Evolutionary conservation across 768 basidiomycete genomes (phyloP), one percentile per base, ranked within the genome.

Genomic region (Boletus insuetus): DNA sequence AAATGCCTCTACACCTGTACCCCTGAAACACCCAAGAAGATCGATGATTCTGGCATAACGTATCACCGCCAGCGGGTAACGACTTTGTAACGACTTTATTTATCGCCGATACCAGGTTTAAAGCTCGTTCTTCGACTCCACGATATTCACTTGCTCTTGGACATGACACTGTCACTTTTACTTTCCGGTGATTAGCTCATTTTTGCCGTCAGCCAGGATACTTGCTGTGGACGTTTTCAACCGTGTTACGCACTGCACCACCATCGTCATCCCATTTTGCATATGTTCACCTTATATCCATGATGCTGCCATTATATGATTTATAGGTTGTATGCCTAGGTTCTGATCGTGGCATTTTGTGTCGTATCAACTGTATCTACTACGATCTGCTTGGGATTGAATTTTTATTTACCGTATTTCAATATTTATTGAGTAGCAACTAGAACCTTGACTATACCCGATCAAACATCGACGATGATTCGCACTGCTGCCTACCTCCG

Each of bases 1-100:
- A 71, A 86, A 86, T 58, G 65, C 80, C 46, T 62, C 64, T 19
- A 67, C 61, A 51, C 69, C 69, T 35, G 51, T 44, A 40, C 46
- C 64, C 6, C n/a, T 35, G 46, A 66, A 58, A 45, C 44, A 47
- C 11, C 47, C 48, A 11, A 61, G 64, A 52, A 62, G 67, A 60
- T 42, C 35, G 8, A 55, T 57, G 46, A 39, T 59, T 19, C 63
- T 50, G 6, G 46, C 63, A 54, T 67, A 56, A 60, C 19, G 14
- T 31, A 8, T 20, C 38, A 35, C 37, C 16, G 26, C 35, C 17
- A n/a, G 43, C 16, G 40, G 46, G 42, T 55, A 40, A 60, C 19
- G 37, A 54, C 35, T 24, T 29, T 6, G 35, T 47, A 22, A 35
- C 1, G 34, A 13, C 3, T 35, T 35, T 50, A 44, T 60, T 53